Evolutionary conservation across 192 early-diverging fungal species (phyloP), one percentile per base, ranked within the genome.

Genomic region (Podila clonocystis): DNA sequence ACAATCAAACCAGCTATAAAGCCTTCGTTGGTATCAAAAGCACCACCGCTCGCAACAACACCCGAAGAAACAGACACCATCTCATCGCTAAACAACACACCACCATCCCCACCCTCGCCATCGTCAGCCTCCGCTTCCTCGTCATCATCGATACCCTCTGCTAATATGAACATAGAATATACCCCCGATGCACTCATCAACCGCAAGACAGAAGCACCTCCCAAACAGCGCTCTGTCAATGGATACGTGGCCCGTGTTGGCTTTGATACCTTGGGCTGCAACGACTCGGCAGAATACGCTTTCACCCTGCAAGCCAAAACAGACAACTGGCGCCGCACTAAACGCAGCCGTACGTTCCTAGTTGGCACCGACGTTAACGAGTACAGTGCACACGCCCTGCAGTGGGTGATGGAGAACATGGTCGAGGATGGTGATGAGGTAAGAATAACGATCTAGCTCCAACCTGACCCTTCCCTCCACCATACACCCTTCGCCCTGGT

Each of bases 361-460:
- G 77, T 89, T 20, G 86, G 86, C 22, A 86, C 86, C 26, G 88
- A 89, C 68, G 67, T 89, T 49, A 85, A 82, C 34, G 85, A 82
- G 20, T 85, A 89, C 50, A 85, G 83, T 60, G 80, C 85, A 12
- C 82, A 86, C 77, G 88, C 86, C 36, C 63, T 89, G 0, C 55
- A 82, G 33, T 89, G 88, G 88, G 73, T 82, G 5, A 85, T 83
- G 65, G 85, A 87, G 63, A 76, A 76, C n/a, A 77, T 89, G 55
- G 73, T 89, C 62, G 88, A 87, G 48, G 83, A 87, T 73, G 86
- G 88, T 29, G 88, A 89, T 72, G 88, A 89, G 63, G 71, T 80
- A 79, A 72, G 68, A 38, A 29, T 1, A 9, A 45, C 9, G n/a
- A 45, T 12, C 41, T 45, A 45, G 38, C 41, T 15, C 41, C 41